phyloP scores from a whole-genome alignment of 495 filamentous ascomycete species.

The Xylaria intraflava region DNA sequence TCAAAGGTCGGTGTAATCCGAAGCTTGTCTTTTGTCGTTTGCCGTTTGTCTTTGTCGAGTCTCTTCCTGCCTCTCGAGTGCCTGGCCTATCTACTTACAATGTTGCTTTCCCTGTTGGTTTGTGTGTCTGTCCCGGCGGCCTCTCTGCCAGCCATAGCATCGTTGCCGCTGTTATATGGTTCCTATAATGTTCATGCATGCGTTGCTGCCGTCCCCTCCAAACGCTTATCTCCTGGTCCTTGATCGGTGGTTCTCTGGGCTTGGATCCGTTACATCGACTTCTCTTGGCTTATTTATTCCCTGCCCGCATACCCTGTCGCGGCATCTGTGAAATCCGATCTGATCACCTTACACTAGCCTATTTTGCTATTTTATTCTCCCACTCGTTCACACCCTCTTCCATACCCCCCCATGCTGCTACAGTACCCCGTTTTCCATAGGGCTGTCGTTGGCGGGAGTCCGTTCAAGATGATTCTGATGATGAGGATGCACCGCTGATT shows the following conservation, averaged over 20 bases:
- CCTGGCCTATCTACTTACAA: background rate
- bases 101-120: background rate
- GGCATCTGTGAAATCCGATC: constrained; percentile 14
- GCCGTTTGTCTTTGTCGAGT: constrained; percentile 5
- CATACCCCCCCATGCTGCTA: constrained; percentile 1
- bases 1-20: constrained; percentile 13
- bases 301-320: constrained; percentile 13
- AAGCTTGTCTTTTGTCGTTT: too few species aligned
- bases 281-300: constrained; percentile 3
- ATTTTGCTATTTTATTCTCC: constrained; percentile 4
- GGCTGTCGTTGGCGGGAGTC: constrained; percentile 9
- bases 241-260: background rate
- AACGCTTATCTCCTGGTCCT: background rate
- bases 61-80: background rate
- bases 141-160: background rate
- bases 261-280: constrained; percentile 4
- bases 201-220: background rate
- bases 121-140: background rate
- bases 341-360: constrained; percentile 11
- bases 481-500: constrained; percentile 1
- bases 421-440: constrained; percentile 9
- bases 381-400: constrained; percentile 12
- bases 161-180: background rate
- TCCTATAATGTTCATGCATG: background rate
- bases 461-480: background rate